Conservation (phyloP, 2,329 filamentous ascomycete species). For the Ascocoryne sarcoides region DNA sequence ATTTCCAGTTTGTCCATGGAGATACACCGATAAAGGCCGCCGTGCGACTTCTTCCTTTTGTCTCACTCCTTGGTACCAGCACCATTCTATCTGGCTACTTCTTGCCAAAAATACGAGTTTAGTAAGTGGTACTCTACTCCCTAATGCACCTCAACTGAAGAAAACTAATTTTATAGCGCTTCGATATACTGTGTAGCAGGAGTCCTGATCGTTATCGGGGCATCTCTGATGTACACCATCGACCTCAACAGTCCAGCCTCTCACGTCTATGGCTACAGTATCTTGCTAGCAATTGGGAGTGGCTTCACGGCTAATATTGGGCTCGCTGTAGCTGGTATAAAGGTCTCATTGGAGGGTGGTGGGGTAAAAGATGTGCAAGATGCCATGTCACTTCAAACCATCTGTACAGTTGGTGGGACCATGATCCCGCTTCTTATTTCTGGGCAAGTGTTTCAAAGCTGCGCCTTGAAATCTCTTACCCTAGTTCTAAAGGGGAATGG, state of each 20-base stretch:
- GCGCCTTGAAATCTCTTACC: constrained; percentile 13
- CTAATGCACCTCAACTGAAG: constrained; percentile 26
- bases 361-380: not conserved
- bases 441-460: constrained; percentile 30
- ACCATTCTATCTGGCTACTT: constrained; percentile 32
- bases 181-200: constrained; percentile 29
- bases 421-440: constrained; percentile 29
- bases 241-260: constrained; percentile 15
- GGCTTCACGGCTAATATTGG: constrained; percentile 29
- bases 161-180: not conserved
- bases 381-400: not conserved
- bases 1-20: constrained; percentile 40
- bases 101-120: constrained; percentile 30
- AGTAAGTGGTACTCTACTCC: not conserved
- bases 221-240: constrained; percentile 19
- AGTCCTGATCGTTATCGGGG: constrained; percentile 27
- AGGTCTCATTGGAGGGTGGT: constrained; percentile 17
- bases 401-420: constrained; percentile 19
- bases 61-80: constrained; percentile 30
- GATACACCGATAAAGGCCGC: constrained; percentile 36
- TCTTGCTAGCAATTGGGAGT: constrained; percentile 33
- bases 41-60: constrained; percentile 27
- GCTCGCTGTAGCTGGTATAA: constrained; percentile 30
- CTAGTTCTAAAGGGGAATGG: constrained; percentile 15
- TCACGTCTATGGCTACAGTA: constrained; percentile 27